Conservation (phyloP, 805 yeast genomes). For the Yamadazyma nakazawae region DNA sequence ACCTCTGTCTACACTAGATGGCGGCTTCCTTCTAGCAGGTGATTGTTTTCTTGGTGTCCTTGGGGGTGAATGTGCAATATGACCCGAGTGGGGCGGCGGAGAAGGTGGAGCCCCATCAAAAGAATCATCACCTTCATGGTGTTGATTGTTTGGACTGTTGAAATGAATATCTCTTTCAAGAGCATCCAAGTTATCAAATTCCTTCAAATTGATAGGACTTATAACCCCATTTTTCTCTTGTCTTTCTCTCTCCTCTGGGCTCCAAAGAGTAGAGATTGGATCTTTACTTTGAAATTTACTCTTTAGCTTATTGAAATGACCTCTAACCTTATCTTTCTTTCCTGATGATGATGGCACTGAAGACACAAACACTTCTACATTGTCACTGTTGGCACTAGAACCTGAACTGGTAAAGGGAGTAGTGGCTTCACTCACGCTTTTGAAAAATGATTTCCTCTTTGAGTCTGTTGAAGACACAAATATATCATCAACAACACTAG, state of each 20-base stretch:
- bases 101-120: slow-evolving; percentile 13
- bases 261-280: slow-evolving; percentile 23
- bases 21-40: slow-evolving; percentile 21
- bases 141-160: background rate
- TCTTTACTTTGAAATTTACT: slow-evolving; percentile 33
- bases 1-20: background rate
- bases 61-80: slow-evolving; percentile 1
- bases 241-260: slow-evolving; percentile 6
- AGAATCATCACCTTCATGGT: background rate
- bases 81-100: slow-evolving; percentile 7
- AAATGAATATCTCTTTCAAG: slow-evolving; percentile 14
- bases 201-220: slow-evolving; percentile 11
- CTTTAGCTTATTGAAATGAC: slow-evolving; percentile 31
- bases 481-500: slow-evolving; percentile 23
- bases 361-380: slow-evolving; percentile 5
- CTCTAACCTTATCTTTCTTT: slow-evolving; percentile 20
- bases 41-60: slow-evolving; percentile 8
- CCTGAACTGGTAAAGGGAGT: slow-evolving; percentile 6
- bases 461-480: slow-evolving; percentile 16
- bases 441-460: slow-evolving; percentile 12
- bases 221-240: slow-evolving; percentile 5
- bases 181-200: slow-evolving; percentile 16
- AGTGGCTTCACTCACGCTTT: slow-evolving; percentile 4
- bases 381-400: slow-evolving; percentile 13
- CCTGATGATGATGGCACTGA: slow-evolving; percentile 1